Base-by-base conservation (phyloP, 2,329 filamentous ascomycete species). In the Hypocreales sp. region DNA sequence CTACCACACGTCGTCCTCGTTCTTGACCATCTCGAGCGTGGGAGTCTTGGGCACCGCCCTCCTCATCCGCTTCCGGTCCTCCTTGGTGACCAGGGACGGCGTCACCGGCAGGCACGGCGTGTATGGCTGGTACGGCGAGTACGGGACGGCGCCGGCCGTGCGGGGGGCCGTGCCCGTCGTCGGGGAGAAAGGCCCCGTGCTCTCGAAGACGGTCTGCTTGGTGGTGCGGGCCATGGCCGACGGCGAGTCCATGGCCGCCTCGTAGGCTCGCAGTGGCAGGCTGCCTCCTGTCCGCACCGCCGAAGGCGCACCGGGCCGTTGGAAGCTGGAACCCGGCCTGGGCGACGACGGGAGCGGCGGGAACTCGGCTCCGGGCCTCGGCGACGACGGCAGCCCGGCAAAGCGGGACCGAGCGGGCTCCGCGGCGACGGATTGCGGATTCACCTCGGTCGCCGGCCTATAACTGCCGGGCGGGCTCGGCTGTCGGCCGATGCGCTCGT, bases 91-190 rank as follows among this genome's bases (percentile, higher is more conserved):
- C 25, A 87, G 53, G 13, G 69, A 71, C n/a, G 80, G 79, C 17
- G 80, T 84, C 26, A 86, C 69, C 2, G 80, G 80, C 27, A 83
- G 65, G 25, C 80, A 60, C 2, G 79, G 78, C 6, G 75, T 79
- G 45, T 75, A 80, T 1, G 80, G 80, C 57, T 86, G 80, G 40
- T 86, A 87, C 0, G 80, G 78, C 30, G 69, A 72, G 49, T 86
- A 86, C 2, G 79, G 79, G 14, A 74, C 66, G 2, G 70, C 62
- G 14, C 59, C 61, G 5, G 67, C 70, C 2, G 65, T 72, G 46
- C 58, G 67, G 0, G 78, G 79, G 3, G 72, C 77, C 24, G 65
- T 67, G 15, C 70, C 58, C 1, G 65, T 68, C 1, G 51, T 53
- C 3, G 73, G 72, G 4, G 68, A 69, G 30, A 68, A 41, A 2